Base-by-base conservation (phyloP, 2,329 filamentous ascomycete genomes). In the Calycina marina region DNA sequence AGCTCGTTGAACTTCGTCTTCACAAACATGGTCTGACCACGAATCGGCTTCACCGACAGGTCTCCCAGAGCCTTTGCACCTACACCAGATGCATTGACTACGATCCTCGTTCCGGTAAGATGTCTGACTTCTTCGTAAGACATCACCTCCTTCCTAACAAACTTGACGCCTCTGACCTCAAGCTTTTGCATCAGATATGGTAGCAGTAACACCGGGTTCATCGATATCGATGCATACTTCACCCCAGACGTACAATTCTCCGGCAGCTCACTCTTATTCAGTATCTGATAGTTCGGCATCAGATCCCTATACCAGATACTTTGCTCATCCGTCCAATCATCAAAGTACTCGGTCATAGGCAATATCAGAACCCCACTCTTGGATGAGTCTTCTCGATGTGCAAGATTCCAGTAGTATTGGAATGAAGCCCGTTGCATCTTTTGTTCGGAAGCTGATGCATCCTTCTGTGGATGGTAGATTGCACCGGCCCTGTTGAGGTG, bases 11-110 rank as follows among this genome's bases (percentile, higher is more conserved):
- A 44, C 14, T 34, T 20, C 6, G 43, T 39, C 22, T 45, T 43
- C 4, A 49, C 38, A 28, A 47, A 46, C 41, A 49, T 43, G 2
- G 46, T 49, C 28, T 47, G 44, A 3, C 46, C 44, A 24, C 46
- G 29, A 2, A 49, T 32, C 2, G 44, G 40, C 8, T 14, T 11
- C 9, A 49, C 44, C 5, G 27, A 20, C 4, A 37, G 28, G 31
- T 48, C 46, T 10, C 40, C 44, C 1, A 48, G 20, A 6, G 30
- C 25, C 20, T 26, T 37, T 1, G 46, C 43, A 2, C 44, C 44
- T 14, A 46, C 37, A 6, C 46, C 46, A 4, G 41, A 44, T 9
- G 44, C 43, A 29, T 49, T 47, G 11, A 49, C 31, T 14, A 47
- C 32, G 2, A 49, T 16, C 16, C 32, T 40, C n/a, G 37, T 26